Percentiles rank a stretch among this genome's conserved stretches.
Conservation (phyloP, 1,139 yeast genomes). For the Candida sojae region DNA sequence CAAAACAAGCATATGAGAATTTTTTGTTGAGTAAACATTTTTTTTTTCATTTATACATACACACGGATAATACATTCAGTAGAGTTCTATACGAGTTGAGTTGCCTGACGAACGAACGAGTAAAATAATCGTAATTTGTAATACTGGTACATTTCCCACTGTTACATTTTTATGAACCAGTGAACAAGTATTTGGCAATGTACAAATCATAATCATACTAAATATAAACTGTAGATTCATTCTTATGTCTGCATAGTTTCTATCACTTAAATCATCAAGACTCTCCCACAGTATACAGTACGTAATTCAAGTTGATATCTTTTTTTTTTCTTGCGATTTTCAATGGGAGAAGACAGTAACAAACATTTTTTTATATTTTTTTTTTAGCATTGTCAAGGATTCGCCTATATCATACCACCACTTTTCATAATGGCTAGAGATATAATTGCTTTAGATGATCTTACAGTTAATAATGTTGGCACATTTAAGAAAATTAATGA, state of each 20-base stretch:
- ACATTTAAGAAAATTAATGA: constrained; percentile 52
- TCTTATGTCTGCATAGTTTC: no score
- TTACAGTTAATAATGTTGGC: constrained; percentile 57
- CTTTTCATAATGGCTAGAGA: constrained; percentile 26
- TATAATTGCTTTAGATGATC: constrained; percentile 52
- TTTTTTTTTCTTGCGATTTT: no score
- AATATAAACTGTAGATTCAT: no score
- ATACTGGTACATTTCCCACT: neutral
- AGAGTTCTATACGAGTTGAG: neutral
- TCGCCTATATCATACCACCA: neutral
- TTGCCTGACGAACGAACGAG: neutral
- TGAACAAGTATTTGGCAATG: no score
- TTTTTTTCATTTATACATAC: neutral
- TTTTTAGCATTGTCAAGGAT: neutral
- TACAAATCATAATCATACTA: no score
- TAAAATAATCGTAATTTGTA: neutral
- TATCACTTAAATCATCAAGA: no score
- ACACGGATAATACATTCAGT: no score
- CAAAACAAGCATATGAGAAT: neutral
- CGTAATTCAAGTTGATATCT: no score
- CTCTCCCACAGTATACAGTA: no score
- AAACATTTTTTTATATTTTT: neutral
- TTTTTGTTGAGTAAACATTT: neutral
- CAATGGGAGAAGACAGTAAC: no score
- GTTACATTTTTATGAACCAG: no score